Evolutionary conservation across 2,329 filamentous ascomycete genomes (phyloP), one percentile per base, ranked within the genome.

Genomic region (Cadophora malorum): DNA sequence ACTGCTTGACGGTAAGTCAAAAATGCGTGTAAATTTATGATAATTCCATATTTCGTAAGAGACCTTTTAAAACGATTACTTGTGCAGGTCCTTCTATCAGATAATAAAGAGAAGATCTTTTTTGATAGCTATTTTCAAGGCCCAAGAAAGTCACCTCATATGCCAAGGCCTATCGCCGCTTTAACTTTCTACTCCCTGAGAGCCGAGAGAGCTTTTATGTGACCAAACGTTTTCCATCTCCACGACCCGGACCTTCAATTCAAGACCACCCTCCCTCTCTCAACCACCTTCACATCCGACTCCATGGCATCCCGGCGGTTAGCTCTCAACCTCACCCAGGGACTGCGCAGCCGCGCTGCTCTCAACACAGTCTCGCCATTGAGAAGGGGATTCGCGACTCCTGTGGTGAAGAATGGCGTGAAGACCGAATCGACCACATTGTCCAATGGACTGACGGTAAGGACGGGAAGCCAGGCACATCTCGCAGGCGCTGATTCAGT

Each of bases 371-470:
- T 93, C 80, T 85, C 88, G 81, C 87, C 91, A 75, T 85, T 96
- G 83, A 91, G 89, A 83, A 89, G 95, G 85, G 91, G 92, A 80
- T 93, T 97, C 80, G 95, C 95, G 79, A 95, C 94, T 75, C 94
- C 95, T 77, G 90, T 96, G 69, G 80, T 83, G 66, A 82, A 83
- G 72, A 77, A 82, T 74, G 87, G 90, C 82, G 85, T 90, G 85
- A 95, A 92, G 86, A 97, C 94, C 77, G 91, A 98, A 87, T 94
- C 92, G 78, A 98, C 96, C 72, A 99, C 96, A 66, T 88, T 99
- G 80, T 92, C 91, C 84, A 99, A 98, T 87, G 96, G 96, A 82
- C 88, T 99, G 86, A 99, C 96, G 79, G 95, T 97, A 86, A 70
- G 74, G 59, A 55, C 19, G 31, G 56, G 35, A 49, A 50, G 21